Conservation (phyloP, 495 filamentous ascomycete species). For the Penicillium mononematosum region DNA sequence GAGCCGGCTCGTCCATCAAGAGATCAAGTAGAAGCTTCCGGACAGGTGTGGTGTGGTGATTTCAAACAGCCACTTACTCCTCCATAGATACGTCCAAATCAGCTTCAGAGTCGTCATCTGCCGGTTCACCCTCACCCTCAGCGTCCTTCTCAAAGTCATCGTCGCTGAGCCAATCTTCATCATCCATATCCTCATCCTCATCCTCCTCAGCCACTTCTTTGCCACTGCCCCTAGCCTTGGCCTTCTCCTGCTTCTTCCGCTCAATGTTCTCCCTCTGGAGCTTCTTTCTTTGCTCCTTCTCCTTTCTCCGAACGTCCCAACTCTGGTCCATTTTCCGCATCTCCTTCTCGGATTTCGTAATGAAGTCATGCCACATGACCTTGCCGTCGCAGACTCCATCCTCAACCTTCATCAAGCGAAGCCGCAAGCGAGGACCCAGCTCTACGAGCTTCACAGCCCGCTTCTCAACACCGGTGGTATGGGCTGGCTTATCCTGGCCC, state of each 20-base stretch:
- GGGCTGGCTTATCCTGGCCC: conserved; percentile 33
- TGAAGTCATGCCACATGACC: conserved; percentile 96
- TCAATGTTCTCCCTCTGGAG: conserved; percentile 85
- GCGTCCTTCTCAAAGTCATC: conserved; percentile 58
- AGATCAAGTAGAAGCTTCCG: background rate
- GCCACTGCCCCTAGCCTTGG: conserved; percentile 44
- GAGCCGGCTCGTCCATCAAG: background rate
- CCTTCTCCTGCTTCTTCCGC: conserved; percentile 69
- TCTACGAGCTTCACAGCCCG: conserved; percentile 88
- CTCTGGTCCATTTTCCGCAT: conserved; percentile 70
- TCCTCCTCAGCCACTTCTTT: conserved; percentile 50
- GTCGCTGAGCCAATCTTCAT: conserved; percentile 63
- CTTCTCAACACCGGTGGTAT: conserved; percentile 62
- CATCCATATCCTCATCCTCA: conserved; percentile 54
- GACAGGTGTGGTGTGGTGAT: background rate
- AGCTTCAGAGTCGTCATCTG: conserved; percentile 34
- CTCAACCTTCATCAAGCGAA: conserved; percentile 93
- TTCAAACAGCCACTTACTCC: conserved; percentile 24
- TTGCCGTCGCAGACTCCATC: conserved; percentile 89
- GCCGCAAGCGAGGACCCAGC: conserved; percentile 82
- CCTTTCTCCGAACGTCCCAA: conserved; percentile 74
- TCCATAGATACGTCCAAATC: conserved; percentile 44
- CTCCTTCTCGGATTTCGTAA: conserved; percentile 78
- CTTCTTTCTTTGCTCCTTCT: conserved; percentile 78
- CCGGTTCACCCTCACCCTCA: conserved; percentile 45